Evolutionary conservation across 2,329 filamentous ascomycete genomes (phyloP).

Genomic region (Venturia oleaginea): DNA sequence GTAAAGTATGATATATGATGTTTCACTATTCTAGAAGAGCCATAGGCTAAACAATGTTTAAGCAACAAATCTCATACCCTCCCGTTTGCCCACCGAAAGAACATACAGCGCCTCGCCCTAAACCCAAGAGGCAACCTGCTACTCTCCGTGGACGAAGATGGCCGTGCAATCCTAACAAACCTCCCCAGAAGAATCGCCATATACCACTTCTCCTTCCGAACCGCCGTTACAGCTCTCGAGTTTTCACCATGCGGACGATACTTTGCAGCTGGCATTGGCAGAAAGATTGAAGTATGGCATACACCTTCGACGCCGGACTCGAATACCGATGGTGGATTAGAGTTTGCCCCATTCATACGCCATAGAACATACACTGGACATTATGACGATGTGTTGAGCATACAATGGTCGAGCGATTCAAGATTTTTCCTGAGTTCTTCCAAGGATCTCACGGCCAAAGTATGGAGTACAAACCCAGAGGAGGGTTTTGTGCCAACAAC

Average conservation of each 20-base stretch:
- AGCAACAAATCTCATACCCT: constrained; percentile 84
- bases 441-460: constrained; percentile 82
- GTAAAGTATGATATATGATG: constrained; percentile 59
- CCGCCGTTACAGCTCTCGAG: constrained; percentile 69
- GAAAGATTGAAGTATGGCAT: constrained; percentile 90
- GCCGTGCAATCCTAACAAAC: constrained; percentile 86
- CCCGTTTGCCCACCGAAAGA: constrained; percentile 86
- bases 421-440: constrained; percentile 89
- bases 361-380: constrained; percentile 82
- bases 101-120: constrained; percentile 80
- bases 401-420: constrained; percentile 95
- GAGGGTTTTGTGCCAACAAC: constrained; percentile 85
- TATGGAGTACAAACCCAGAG: constrained; percentile 88
- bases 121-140: constrained; percentile 86
- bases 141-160: constrained; percentile 88
- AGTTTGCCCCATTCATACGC: constrained; percentile 89
- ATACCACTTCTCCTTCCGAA: constrained; percentile 92
- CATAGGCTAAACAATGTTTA: not conserved
- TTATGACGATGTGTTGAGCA: constrained; percentile 74
- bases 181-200: constrained; percentile 76
- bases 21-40: not conserved
- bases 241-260: constrained; percentile 87
- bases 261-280: constrained; percentile 81
- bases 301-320: constrained; percentile 83
- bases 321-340: constrained; percentile 69